Percentiles rank a stretch among this genome's conserved stretches.
These are phyloP conservation scores for Cladosporium velox DNA, from an alignment of 2,329 filamentous ascomycete genomes.

Conservation along the genomic window DNA sequence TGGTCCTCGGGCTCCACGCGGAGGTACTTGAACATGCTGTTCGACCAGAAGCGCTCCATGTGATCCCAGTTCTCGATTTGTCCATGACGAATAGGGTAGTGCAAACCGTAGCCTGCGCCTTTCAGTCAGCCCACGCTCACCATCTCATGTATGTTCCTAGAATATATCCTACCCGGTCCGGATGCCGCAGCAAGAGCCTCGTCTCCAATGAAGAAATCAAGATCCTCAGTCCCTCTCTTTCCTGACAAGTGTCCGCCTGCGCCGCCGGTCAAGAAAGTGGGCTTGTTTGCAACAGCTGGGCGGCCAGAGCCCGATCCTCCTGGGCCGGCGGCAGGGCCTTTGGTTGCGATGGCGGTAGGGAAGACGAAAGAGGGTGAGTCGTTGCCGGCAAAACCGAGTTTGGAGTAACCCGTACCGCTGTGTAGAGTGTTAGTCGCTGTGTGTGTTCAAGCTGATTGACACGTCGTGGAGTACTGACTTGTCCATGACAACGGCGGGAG, in stretches of 20 bases:
- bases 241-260: constrained; percentile 82
- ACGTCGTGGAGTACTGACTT: constrained; percentile 71
- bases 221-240: constrained; percentile 94
- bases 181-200: constrained; percentile 82
- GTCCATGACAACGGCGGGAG: constrained; percentile 99
- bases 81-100: constrained; percentile 96
- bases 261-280: constrained; percentile 89
- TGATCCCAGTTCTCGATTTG: constrained; percentile 99
- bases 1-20: constrained; percentile 98
- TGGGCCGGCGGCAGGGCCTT: constrained; percentile 69
- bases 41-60: constrained; percentile 99
- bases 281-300: constrained; percentile 89
- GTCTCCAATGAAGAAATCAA: constrained; percentile 99
- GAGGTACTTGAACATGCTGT: constrained; percentile 99
- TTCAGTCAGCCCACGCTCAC: constrained; percentile 20
- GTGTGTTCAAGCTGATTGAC: not conserved
- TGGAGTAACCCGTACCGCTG: constrained; percentile 99
- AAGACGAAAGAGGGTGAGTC: constrained; percentile 99
- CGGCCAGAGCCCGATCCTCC: constrained; percentile 78
- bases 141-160: not conserved
- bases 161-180: constrained; percentile 67
- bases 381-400: constrained; percentile 98
- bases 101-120: constrained; percentile 78
- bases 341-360: constrained; percentile 96
- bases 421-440: constrained; percentile 29